These are phyloP conservation scores for Taphrina pruni DNA, from an alignment of 1,139 yeast genomes.

Conservation along the genomic window DNA sequence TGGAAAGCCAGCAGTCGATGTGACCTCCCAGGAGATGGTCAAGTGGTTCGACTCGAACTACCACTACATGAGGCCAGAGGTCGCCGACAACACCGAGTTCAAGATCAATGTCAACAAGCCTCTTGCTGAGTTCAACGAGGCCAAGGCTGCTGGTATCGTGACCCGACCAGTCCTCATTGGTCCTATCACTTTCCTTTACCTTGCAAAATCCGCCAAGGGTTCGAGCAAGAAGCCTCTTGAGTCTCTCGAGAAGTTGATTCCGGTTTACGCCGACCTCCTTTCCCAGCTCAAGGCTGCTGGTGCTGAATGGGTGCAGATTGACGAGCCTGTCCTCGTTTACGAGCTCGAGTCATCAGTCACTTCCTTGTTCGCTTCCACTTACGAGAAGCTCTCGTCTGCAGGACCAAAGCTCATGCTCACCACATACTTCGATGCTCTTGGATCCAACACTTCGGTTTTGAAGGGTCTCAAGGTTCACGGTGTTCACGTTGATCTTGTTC, in stretches of 20 bases:
- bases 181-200: slow-evolving; percentile 90
- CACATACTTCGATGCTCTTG: slow-evolving; percentile 96
- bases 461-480: slow-evolving; percentile 91
- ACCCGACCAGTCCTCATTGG: slow-evolving; percentile 97
- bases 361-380: slow-evolving; percentile 86
- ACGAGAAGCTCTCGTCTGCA: slow-evolving; percentile 68
- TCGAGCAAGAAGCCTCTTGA: slow-evolving; percentile 77
- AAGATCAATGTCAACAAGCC: slow-evolving; percentile 96
- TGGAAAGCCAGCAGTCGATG: slow-evolving; percentile 93
- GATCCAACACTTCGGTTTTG: slow-evolving; percentile 91
- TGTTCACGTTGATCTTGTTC: slow-evolving; percentile 94
- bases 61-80: slow-evolving; percentile 99
- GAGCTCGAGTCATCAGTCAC: slow-evolving; percentile 86
- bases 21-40: slow-evolving; percentile 88
- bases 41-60: slow-evolving; percentile 99
- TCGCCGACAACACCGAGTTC: slow-evolving; percentile 92
- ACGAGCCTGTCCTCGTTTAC: slow-evolving; percentile 94
- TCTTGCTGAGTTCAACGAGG: slow-evolving; percentile 96
- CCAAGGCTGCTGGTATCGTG: slow-evolving; percentile 91
- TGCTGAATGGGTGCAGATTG: slow-evolving; percentile 93
- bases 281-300: slow-evolving; percentile 90
- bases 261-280: slow-evolving; percentile 88
- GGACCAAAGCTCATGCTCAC: slow-evolving; percentile 82
- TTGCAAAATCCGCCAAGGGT: slow-evolving; percentile 99
- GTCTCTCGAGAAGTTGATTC: slow-evolving; percentile 88